Evolutionary conservation across 352 stramenopile species (phyloP).

Genomic region (Globisporangium emineosum): DNA sequence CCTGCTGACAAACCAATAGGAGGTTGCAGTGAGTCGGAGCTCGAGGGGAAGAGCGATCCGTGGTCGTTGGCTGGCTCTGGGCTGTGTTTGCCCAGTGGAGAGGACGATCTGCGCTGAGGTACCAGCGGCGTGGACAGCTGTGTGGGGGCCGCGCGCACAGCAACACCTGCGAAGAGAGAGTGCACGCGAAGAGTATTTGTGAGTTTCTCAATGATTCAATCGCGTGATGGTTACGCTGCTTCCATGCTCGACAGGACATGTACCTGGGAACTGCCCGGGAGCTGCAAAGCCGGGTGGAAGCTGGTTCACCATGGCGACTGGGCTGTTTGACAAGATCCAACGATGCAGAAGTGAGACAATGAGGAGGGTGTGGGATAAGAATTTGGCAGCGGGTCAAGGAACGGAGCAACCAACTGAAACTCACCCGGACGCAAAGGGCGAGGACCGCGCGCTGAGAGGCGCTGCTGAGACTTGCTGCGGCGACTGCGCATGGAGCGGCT

Average conservation of each 20-base stretch:
- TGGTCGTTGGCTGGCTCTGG: conserved; percentile 15
- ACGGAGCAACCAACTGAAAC: not conserved
- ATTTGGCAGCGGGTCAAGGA: too few relatives aligned
- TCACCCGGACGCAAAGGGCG: conserved; percentile 12
- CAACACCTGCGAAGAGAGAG: conserved; percentile 28
- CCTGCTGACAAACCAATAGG: not conserved
- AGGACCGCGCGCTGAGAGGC: conserved; percentile 14
- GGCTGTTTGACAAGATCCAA: conserved; percentile 9
- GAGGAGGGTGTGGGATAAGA: not conserved
- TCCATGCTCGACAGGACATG: not conserved
- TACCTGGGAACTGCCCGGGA: conserved; percentile 27
- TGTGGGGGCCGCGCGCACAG: conserved; percentile 40
- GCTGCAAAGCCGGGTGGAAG: conserved; percentile 18
- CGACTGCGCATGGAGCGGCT: conserved; percentile 1
- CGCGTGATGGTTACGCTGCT: too few relatives aligned
- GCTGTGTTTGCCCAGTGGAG: conserved; percentile 16
- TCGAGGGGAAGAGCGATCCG: conserved; percentile 4
- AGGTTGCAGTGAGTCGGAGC: conserved; percentile 13
- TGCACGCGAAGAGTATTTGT: not conserved
- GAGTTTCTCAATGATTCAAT: not conserved
- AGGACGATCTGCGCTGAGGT: conserved; percentile 29
- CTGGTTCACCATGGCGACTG: conserved; percentile 33
- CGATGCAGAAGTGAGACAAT: not conserved
- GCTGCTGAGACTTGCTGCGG: not conserved
- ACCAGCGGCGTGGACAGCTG: conserved; percentile 63